Evolutionary conservation across 768 basidiomycete genomes (phyloP).

Genomic region (Pisolithus marmoratus): DNA sequence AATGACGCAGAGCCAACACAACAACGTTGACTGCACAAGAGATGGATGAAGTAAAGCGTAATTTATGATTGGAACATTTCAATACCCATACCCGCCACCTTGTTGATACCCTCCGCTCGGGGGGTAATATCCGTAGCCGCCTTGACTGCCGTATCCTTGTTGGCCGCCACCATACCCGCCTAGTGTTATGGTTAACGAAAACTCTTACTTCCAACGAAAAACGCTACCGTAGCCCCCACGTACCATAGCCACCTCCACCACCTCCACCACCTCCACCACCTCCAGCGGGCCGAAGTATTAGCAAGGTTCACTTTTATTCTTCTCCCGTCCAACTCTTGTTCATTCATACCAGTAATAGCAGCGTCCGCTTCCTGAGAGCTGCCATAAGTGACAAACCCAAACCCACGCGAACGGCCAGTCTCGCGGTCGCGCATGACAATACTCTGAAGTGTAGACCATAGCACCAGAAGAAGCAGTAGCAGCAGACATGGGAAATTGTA

Average conservation of each 20-base stretch:
- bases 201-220: neutral
- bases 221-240: neutral
- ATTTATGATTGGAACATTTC: neutral
- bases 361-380: slow-evolving; percentile 59
- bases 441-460: slow-evolving; percentile 46
- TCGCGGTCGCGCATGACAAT: slow-evolving; percentile 99
- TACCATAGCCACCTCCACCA: slow-evolving; percentile 12
- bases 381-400: slow-evolving; percentile 88
- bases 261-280: slow-evolving; percentile 30
- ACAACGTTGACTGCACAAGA: no score
- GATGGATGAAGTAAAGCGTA: neutral
- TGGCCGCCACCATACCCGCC: neutral
- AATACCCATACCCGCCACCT: neutral
- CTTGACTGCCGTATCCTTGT: neutral
- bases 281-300: slow-evolving; percentile 48
- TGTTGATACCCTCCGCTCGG: neutral
- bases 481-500: slow-evolving; percentile 1
- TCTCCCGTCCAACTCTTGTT: slow-evolving; percentile 90
- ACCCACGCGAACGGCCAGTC: slow-evolving; percentile 94
- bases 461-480: slow-evolving; percentile 23
- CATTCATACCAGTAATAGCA: slow-evolving; percentile 76
- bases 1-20: neutral
- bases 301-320: slow-evolving; percentile 86
- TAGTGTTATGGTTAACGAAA: no score
- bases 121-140: neutral